Percentiles rank a stretch among this genome's conserved stretches.
Evolutionary conservation across 495 filamentous ascomycete species (phyloP).

Genomic region (Corynascus novoguineensis): DNA sequence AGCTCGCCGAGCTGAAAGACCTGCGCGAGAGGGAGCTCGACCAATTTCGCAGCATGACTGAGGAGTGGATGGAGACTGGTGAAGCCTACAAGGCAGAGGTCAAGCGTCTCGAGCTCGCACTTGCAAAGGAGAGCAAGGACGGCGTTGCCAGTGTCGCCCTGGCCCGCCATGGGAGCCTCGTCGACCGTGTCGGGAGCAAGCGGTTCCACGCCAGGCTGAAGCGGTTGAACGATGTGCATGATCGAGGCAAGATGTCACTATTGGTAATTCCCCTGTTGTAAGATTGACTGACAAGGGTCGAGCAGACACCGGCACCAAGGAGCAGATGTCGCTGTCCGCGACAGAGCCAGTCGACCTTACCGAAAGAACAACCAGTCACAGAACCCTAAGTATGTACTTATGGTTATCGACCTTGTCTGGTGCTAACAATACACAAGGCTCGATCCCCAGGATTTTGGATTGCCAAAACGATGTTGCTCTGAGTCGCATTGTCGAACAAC

Average conservation of each 20-base stretch:
- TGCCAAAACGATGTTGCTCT: conserved; percentile 13
- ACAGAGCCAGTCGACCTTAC: not conserved
- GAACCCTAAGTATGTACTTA: conserved; percentile 10
- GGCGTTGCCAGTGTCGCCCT: conserved; percentile 44
- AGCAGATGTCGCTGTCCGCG: not conserved
- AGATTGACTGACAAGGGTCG: not conserved
- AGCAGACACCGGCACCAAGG: not conserved
- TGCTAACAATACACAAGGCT: not conserved
- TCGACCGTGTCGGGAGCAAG: conserved; percentile 33
- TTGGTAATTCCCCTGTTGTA: not conserved
- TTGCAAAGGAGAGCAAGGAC: conserved; percentile 41
- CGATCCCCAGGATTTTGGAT: conserved; percentile 14
- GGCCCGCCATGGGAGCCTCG: conserved; percentile 39
- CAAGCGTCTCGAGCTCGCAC: conserved; percentile 44
- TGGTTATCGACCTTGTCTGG: not conserved
- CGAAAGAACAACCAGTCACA: conserved; percentile 8
- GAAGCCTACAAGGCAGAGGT: conserved; percentile 42
- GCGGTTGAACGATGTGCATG: conserved; percentile 21
- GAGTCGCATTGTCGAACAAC: conserved; percentile 19
- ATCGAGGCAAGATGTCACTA: conserved; percentile 12
- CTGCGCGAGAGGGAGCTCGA: conserved; percentile 36
- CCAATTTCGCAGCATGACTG: conserved; percentile 33
- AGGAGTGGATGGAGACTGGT: conserved; percentile 41
- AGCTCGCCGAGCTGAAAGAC: conserved; percentile 27
- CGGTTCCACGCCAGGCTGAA: conserved; percentile 32